Percentiles rank a stretch among this genome's conserved stretches.
These are phyloP conservation scores for Leishmania guyanensis DNA, from an alignment of 208 protist species.

Conservation along the genomic window DNA sequence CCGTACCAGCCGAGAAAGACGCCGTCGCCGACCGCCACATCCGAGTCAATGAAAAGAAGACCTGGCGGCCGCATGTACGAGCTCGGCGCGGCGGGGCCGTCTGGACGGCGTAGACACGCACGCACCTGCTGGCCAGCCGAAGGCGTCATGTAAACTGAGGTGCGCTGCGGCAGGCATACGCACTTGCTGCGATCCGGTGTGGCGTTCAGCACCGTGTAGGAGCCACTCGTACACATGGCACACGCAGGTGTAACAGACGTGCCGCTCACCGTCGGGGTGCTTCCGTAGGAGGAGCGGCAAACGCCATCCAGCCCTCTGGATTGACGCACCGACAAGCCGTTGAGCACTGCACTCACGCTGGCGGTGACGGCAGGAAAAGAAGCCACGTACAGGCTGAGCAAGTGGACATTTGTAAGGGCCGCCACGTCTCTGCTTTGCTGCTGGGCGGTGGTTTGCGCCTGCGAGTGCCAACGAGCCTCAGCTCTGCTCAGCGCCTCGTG, in stretches of 20 bases:
- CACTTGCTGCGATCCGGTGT: slow-evolving; percentile 16
- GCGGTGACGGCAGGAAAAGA: slow-evolving; percentile 6
- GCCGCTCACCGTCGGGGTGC: no score
- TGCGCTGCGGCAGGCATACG: slow-evolving; percentile 26
- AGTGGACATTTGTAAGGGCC: neutral
- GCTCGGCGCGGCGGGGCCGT: slow-evolving; percentile 6
- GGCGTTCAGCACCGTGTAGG: slow-evolving; percentile 24
- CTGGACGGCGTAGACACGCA: slow-evolving; percentile 1
- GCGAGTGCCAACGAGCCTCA: slow-evolving; percentile 13
- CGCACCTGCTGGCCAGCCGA: neutral
- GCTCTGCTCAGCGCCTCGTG: slow-evolving; percentile 10
- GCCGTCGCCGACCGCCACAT: neutral
- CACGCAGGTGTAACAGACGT: neutral
- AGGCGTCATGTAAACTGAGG: neutral
- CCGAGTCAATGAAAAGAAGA: slow-evolving; percentile 14
- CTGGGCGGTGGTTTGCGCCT: neutral
- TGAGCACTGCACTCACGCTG: slow-evolving; percentile 19
- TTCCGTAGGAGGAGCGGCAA: slow-evolving; percentile 23
- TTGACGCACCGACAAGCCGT: neutral
- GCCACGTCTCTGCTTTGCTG: slow-evolving; percentile 10
- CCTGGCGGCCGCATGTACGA: neutral
- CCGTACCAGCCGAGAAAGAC: slow-evolving; percentile 27
- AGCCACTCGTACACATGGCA: slow-evolving; percentile 5
- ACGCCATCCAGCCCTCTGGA: slow-evolving; percentile 24
- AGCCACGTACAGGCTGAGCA: slow-evolving; percentile 1